Base-by-base conservation (phyloP, 1,139 yeast genomes). In the Geotrichum macrosporum region DNA sequence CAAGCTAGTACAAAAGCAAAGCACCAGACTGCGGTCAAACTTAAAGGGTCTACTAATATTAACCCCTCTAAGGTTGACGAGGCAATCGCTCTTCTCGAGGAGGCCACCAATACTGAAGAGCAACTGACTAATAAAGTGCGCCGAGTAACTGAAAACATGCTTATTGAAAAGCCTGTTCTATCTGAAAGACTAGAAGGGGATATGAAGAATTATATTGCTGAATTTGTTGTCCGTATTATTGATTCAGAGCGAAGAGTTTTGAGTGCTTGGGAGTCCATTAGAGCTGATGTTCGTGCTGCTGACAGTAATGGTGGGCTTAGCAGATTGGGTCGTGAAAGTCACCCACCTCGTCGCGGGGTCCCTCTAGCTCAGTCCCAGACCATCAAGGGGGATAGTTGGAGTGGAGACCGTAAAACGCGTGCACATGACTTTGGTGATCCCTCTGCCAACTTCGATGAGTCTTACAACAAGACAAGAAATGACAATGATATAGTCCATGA, bases 21-120 rank as follows among this genome's bases (percentile, higher is more conserved):
- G 59, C 95, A 86, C 57, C 76, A 78, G 44, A 75, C 78, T 10
- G 95, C 95, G 1, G 77, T 84, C 26, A 81, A 82, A 56, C 73
- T 89, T 48, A 83, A 86, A 59, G 80, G 77, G 52, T 84, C 81
- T 55, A 71, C 89, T 18, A 78, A 85, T 44, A 80, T 87, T 46
- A 92, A 84, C 60, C 96, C 97, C 0, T 66, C 84, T 32, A 86
- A 84, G 61, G 95, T 88, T 1, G 96, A 92, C 58, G 97, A 89
- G 55, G 95, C 96, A 0, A 76, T 89, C 36, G 72, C 82, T 46
- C 73, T 86, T 10, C 72, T 89, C 47, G 95, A 89, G 60, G 78
- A 77, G 39, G 94, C 96, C 1, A 78, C 84, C n/a, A 78, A 78
- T 53, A 73, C 77, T 12, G 96, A 89, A 61, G 86, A 84, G 55